Evolutionary conservation across 2,329 filamentous ascomycete species (phyloP).

Genomic region (Chaetomium olivaceum): DNA sequence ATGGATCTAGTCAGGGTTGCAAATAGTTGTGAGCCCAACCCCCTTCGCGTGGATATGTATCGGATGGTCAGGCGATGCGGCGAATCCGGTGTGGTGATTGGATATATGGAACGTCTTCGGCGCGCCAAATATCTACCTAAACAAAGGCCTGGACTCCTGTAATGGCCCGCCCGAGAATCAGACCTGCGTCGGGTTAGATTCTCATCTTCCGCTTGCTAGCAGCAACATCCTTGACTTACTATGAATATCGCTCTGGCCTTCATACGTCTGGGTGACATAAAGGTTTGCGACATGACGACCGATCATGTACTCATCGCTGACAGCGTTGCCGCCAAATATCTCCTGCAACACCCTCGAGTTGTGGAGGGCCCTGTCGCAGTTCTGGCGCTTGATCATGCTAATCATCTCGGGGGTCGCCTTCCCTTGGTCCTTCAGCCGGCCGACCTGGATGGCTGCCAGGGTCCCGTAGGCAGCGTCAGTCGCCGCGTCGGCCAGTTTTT

Average conservation of each 20-base stretch:
- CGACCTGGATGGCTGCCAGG: conserved; percentile 87
- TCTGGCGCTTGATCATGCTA: conserved; percentile 93
- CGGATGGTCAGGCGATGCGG: background rate
- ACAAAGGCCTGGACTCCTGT: conserved; percentile 73
- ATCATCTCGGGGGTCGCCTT: conserved; percentile 94
- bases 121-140: background rate
- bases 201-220: background rate
- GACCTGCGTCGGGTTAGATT: conserved; percentile 47
- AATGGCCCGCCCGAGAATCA: conserved; percentile 66
- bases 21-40: background rate
- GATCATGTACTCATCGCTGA: conserved; percentile 95
- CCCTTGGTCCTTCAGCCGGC: conserved; percentile 87
- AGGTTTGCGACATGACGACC: conserved; percentile 93
- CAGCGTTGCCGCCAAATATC: conserved; percentile 96
- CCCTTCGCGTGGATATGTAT: background rate
- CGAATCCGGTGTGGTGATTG: background rate
- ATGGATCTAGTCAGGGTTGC: no score
- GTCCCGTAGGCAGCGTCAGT: conserved; percentile 91
- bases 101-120: background rate
- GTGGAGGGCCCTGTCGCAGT: conserved; percentile 84
- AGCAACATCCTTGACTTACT: conserved; percentile 57
- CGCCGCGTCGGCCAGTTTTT: conserved; percentile 90
- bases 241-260: conserved; percentile 98
- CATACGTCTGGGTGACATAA: conserved; percentile 97
- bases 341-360: conserved; percentile 85